Conservation (phyloP, 1,139 yeast species). For the Blastobotrys serpentis region DNA sequence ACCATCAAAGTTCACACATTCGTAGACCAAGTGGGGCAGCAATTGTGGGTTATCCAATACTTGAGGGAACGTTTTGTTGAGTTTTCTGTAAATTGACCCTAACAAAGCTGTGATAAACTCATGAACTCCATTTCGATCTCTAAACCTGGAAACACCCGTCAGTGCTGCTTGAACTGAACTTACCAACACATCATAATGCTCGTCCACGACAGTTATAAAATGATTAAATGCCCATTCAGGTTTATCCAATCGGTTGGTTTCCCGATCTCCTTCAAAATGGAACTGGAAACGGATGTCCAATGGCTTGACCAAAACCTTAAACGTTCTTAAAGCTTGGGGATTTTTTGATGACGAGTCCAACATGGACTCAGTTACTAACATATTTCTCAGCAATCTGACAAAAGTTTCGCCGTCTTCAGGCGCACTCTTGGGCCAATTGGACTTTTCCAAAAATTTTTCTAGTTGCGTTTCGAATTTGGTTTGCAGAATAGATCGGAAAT, state of each 20-base stretch:
- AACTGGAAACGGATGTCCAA: conserved; percentile 63
- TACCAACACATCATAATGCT: conserved; percentile 44
- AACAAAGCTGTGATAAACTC: conserved; percentile 60
- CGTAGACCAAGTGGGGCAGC: conserved; percentile 60
- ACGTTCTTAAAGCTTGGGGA: conserved; percentile 57
- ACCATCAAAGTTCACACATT: conserved; percentile 60
- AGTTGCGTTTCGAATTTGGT: conserved; percentile 16
- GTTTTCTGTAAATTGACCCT: conserved; percentile 51
- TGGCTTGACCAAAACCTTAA: conserved; percentile 55
- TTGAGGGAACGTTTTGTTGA: conserved; percentile 40
- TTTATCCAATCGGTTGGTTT: conserved; percentile 67
- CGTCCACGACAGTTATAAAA: conserved; percentile 50
- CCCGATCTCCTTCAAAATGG: conserved; percentile 63
- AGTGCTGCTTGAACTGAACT: conserved; percentile 39
- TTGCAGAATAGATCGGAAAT: conserved; percentile 18
- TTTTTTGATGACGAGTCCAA: conserved; percentile 36
- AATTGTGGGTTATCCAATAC: conserved; percentile 47
- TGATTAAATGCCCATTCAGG: conserved; percentile 80
- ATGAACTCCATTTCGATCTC: conserved; percentile 37
- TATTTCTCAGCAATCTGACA: conserved; percentile 17
- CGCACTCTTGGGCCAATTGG: conserved; percentile 30
- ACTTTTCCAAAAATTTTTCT: conserved; percentile 19
- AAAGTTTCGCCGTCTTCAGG: conserved; percentile 19
- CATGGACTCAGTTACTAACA: conserved; percentile 19
- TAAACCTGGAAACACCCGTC: conserved; percentile 31